Percentiles rank a stretch among this genome's conserved stretches.
phyloP scores from a whole-genome alignment of 345 rosid species.

The Eucalyptus curtisii region DNA sequence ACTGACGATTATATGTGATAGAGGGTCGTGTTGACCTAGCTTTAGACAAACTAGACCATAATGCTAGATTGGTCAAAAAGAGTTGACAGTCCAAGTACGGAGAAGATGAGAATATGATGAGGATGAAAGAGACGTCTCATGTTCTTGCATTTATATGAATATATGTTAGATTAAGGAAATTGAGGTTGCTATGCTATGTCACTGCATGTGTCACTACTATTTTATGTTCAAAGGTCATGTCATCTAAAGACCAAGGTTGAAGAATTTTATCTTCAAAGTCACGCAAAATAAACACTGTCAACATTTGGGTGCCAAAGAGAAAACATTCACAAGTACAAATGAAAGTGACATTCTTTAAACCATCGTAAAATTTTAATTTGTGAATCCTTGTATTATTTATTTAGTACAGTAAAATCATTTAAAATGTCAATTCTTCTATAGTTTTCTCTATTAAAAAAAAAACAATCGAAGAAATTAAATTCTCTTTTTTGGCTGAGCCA shows the following conservation, averaged over 20 bases:
- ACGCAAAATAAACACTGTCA: not conserved
- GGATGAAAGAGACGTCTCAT: not conserved
- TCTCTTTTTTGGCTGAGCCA: not conserved
- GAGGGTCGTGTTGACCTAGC: not conserved
- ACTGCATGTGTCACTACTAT: not conserved
- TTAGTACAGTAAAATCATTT: not conserved
- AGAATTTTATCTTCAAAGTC: not conserved
- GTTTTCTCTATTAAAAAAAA: not conserved
- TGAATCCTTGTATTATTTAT: not conserved
- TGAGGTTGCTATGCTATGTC: not conserved
- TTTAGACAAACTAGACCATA: not conserved
- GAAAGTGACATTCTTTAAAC: too few relatives aligned
- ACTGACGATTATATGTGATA: not conserved
- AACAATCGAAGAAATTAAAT: not conserved
- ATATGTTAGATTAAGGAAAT: not conserved
- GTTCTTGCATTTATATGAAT: not conserved
- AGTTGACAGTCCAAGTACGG: not conserved
- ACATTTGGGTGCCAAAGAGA: not conserved
- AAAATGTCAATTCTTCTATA: not conserved
- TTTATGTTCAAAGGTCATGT: not conserved
- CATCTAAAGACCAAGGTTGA: not conserved
- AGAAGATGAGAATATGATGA: not conserved
- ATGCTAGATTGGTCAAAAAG: not conserved
- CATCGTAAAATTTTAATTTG: not conserved
- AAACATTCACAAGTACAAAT: too few relatives aligned